Percentiles rank a stretch among this genome's conserved stretches.
Evolutionary conservation across 2,329 filamentous ascomycete species (phyloP).

Genomic region (Penicillium polonicum): DNA sequence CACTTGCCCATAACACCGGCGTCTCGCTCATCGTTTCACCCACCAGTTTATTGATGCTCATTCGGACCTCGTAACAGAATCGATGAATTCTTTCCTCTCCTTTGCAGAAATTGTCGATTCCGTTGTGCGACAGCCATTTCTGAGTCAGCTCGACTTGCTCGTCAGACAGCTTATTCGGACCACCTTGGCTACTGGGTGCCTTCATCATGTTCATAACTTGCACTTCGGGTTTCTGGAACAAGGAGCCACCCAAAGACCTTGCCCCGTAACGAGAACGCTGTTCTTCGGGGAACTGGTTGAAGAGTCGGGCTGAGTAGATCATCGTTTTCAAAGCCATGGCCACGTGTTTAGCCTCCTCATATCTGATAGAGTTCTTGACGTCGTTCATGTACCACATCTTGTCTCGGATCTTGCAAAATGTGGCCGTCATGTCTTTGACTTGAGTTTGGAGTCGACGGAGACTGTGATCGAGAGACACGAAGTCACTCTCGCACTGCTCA

Average conservation of each 20-base stretch:
- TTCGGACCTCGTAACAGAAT: slow-evolving; percentile 86
- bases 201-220: slow-evolving; percentile 87
- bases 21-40: slow-evolving; percentile 81
- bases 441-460: slow-evolving; percentile 73
- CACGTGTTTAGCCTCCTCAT: slow-evolving; percentile 82
- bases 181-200: slow-evolving; percentile 77
- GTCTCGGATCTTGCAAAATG: slow-evolving; percentile 73
- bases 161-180: slow-evolving; percentile 93
- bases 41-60: slow-evolving; percentile 79
- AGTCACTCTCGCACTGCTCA: slow-evolving; percentile 42
- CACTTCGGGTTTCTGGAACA: slow-evolving; percentile 76
- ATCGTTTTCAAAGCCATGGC: slow-evolving; percentile 87
- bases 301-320: slow-evolving; percentile 55
- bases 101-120: slow-evolving; percentile 88
- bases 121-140: slow-evolving; percentile 76
- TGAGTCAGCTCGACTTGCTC: slow-evolving; percentile 84
- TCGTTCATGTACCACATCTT: slow-evolving; percentile 99
- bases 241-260: slow-evolving; percentile 54
- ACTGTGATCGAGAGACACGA: slow-evolving; percentile 79
- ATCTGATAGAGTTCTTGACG: slow-evolving; percentile 83
- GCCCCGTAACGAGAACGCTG: slow-evolving; percentile 41
- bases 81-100: slow-evolving; percentile 94
- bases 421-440: slow-evolving; percentile 72
- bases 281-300: slow-evolving; percentile 30
- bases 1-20: slow-evolving; percentile 88